A percentile compares a stretch with the other conserved stretches of the same genome.
These are phyloP conservation scores for Colletotrichum sp. DNA, from an alignment of 2,329 filamentous ascomycete species.

Conservation along the genomic window DNA sequence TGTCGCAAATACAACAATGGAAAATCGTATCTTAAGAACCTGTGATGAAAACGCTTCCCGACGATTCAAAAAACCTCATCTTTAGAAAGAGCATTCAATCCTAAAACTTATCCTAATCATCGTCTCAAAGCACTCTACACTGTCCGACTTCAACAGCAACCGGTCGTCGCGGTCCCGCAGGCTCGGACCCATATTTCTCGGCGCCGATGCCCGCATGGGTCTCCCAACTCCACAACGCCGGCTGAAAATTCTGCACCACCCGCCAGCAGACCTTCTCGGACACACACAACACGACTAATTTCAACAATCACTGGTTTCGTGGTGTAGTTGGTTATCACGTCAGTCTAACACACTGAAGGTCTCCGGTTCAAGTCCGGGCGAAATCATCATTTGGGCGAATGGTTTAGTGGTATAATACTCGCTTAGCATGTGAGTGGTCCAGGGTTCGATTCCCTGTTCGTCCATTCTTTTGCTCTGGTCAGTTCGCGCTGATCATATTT, in stretches of 20 bases:
- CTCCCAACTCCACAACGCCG: conserved; percentile 67
- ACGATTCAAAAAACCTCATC: neutral
- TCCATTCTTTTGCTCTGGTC: neutral
- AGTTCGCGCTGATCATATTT: neutral
- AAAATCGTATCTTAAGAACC: neutral
- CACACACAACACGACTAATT: accelerated
- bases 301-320: conserved; percentile 29
- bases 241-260: conserved; percentile 56
- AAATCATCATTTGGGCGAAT: conserved; percentile 9
- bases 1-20: accelerated
- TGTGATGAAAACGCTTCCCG: neutral
- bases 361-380: conserved; percentile 22
- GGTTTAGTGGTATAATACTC: conserved; percentile 22
- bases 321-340: conserved; percentile 53
- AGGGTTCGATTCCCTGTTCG: conserved; percentile 21
- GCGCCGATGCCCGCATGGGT: neutral
- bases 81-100: accelerated
- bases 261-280: neutral
- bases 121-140: neutral
- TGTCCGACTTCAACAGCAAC: neutral
- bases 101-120: neutral
- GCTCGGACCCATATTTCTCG: neutral
- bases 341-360: conserved; percentile 43
- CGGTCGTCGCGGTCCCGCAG: neutral
- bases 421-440: conserved; percentile 21